phyloP scores from a whole-genome alignment of 305 asterid species.

The Fraxinus angustifolia region DNA sequence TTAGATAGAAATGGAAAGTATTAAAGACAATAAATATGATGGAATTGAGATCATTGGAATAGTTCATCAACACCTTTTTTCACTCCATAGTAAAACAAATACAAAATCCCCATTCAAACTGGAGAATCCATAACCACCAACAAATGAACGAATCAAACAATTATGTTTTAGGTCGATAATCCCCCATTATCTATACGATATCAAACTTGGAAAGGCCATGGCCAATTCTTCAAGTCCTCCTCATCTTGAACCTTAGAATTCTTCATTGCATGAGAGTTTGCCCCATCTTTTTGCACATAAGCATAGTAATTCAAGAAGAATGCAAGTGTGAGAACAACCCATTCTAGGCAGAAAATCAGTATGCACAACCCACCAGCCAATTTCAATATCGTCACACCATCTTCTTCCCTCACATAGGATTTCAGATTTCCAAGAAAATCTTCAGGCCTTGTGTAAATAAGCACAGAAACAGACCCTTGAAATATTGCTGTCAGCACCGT shows the following conservation, averaged over 20 bases:
- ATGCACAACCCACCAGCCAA: slow-evolving; percentile 74
- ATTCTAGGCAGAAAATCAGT: slow-evolving; percentile 70
- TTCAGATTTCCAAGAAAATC: slow-evolving; percentile 51
- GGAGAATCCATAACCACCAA: neutral
- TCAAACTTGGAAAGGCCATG: slow-evolving; percentile 88
- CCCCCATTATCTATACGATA: slow-evolving; percentile 10
- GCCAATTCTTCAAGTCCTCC: slow-evolving; percentile 83
- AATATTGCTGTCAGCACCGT: slow-evolving; percentile 44
- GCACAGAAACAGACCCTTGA: slow-evolving; percentile 43
- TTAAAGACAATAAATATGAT: neutral
- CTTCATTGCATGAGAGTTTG: neutral
- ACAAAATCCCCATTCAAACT: neutral
- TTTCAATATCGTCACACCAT: slow-evolving; percentile 67
- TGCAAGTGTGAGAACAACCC: slow-evolving; percentile 83
- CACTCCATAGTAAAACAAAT: neutral
- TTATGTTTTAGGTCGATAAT: slow-evolving; percentile 26
- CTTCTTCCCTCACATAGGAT: slow-evolving; percentile 81
- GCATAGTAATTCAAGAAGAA: slow-evolving; percentile 76
- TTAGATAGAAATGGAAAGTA: neutral
- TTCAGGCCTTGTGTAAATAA: slow-evolving; percentile 26
- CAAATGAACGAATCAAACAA: neutral
- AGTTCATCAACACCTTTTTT: neutral
- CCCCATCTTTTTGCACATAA: slow-evolving; percentile 40
- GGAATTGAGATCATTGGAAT: neutral
- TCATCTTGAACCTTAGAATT: slow-evolving; percentile 53